Evolutionary conservation across 78 protist species (phyloP).

Genomic region (Cavenderia fasciculata): DNA sequence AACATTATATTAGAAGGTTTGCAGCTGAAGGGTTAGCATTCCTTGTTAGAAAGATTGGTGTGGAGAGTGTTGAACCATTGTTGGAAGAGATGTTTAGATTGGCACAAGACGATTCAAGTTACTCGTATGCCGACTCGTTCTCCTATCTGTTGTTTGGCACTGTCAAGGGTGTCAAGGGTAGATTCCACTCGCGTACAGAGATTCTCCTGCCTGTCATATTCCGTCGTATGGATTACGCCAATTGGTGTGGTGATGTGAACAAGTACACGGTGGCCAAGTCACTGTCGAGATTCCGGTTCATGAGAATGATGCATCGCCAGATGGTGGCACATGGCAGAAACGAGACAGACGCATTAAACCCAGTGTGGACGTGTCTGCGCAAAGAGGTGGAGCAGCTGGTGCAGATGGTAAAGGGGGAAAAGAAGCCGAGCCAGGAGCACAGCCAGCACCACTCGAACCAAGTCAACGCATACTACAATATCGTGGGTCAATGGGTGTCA

Average conservation of each 20-base stretch:
- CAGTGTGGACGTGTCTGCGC: slow-evolving; percentile 36
- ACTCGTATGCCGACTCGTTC: slow-evolving; percentile 45
- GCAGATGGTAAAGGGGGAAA: too few species aligned
- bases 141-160: slow-evolving; percentile 50
- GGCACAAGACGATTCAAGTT: neutral
- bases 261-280: neutral
- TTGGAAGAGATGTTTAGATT: slow-evolving; percentile 5
- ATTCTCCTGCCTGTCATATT: slow-evolving; percentile 33
- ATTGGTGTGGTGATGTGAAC: too few species aligned
- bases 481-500: too few species aligned
- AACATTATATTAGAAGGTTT: slow-evolving; percentile 63
- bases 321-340: too few species aligned
- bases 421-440: too few species aligned
- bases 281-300: neutral
- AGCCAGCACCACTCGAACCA: too few species aligned
- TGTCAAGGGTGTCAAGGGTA: slow-evolving; percentile 63
- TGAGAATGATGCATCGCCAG: too few species aligned
- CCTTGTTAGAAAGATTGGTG: slow-evolving; percentile 42
- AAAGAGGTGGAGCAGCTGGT: too few species aligned
- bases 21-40: slow-evolving; percentile 71
- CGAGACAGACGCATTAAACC: slow-evolving; percentile 18
- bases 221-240: slow-evolving; percentile 1
- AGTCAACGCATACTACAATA: too few species aligned
- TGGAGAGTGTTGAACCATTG: slow-evolving; percentile 7
- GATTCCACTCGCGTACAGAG: slow-evolving; percentile 64